Base-by-base conservation (phyloP, 2,329 filamentous ascomycete genomes). In the Neopestalotiopsis sp. region DNA sequence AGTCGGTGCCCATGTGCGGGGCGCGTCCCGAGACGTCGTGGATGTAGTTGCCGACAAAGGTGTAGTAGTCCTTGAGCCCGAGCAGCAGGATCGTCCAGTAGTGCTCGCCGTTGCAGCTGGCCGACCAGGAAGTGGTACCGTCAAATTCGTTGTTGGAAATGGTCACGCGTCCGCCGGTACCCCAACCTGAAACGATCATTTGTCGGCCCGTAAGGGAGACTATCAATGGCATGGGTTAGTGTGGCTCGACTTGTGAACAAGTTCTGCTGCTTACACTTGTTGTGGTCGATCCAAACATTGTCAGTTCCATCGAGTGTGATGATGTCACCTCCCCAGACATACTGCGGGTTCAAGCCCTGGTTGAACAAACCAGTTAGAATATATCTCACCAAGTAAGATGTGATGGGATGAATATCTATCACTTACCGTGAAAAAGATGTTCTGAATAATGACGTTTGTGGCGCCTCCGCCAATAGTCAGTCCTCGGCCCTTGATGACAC, bases 361-460 rank as follows among this genome's bases (percentile, higher is more conserved):
- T 4, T 9, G 6, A 14, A 28, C 20, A 20, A 10, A 59, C 20
- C 5, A 34, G n/a, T 17, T 5, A 49, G 10, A 38, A 38, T 38
- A 6, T n/a, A 3, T 49, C 4, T n/a, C 2, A 4, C n/a, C 45
- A 49, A 17, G 42, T 45, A 45, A 28, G 24, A 28, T 45, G 42
- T 20, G 7, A 7, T 14, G 45, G 13, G 45, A 38, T 20, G 14
- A 4, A 20, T 20, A 7, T 52, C 14, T 17, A 2, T 13, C 24
- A 59, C 57, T 78, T 61, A 86, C 80, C 65, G 84, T 86, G 73
- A 88, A 82, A 60, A 84, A 81, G 65, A 88, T 78, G 77, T 86
- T 88, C 81, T 87, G 87, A 76, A 89, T 84, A 74, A 90, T 90
- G 75, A 90, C 80, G 77, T 90, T 89, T 75, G 77, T 83, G 20